A percentile compares a stretch with the other conserved stretches of the same genome.
These are phyloP conservation scores for Coprinopsis cinerea DNA, from an alignment of 768 basidiomycete genomes.

Conservation along the genomic window DNA sequence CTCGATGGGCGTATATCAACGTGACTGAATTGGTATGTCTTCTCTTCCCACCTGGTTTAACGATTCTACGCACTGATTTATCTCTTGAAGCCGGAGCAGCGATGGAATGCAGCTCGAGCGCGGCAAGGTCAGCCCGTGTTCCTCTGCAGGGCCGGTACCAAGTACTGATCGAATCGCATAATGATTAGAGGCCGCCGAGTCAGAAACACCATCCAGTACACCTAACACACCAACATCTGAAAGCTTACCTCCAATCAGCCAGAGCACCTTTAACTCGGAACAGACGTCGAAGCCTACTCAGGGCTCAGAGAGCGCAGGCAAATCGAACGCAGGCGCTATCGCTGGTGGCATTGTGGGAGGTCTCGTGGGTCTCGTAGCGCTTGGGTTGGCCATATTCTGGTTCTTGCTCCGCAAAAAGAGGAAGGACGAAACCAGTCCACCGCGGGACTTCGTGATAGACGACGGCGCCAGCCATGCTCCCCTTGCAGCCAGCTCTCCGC, in stretches of 20 bases:
- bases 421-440: slow-evolving; percentile 8
- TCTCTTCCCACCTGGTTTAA: background rate
- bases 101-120: slow-evolving; percentile 32
- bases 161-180: too few relatives aligned
- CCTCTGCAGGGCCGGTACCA: background rate
- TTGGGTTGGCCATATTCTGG: slow-evolving; percentile 34
- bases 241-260: too few relatives aligned
- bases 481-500: background rate
- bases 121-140: slow-evolving; percentile 14
- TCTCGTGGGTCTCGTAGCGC: slow-evolving; percentile 35
- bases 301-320: slow-evolving; percentile 4
- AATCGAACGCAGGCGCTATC: slow-evolving; percentile 47
- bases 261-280: too few relatives aligned
- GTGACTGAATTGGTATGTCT: slow-evolving; percentile 30
- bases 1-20: slow-evolving; percentile 54
- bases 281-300: slow-evolving; percentile 12
- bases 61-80: background rate
- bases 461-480: background rate
- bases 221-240: too few relatives aligned
- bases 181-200: too few relatives aligned
- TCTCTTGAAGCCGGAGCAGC: slow-evolving; percentile 27
- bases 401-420: slow-evolving; percentile 25
- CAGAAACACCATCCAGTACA: too few relatives aligned
- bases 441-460: background rate
- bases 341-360: slow-evolving; percentile 57